Percentiles rank a stretch among this genome's conserved stretches.
These are phyloP conservation scores for Nothomitra cinnamomea DNA, from an alignment of 2,329 filamentous ascomycete species.

Conservation along the genomic window DNA sequence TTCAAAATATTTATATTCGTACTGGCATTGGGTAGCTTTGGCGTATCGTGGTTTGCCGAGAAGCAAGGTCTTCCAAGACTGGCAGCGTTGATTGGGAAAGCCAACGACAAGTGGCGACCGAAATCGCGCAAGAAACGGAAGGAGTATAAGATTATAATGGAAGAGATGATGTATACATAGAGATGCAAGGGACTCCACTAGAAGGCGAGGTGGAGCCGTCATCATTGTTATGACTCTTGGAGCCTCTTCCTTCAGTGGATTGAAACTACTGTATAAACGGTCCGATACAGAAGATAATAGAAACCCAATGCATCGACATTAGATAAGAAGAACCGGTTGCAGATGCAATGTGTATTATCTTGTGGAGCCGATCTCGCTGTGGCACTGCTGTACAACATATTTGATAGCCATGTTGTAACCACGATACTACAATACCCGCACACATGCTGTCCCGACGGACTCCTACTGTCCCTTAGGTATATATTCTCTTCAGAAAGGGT, in stretches of 20 bases:
- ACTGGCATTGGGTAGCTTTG: slow-evolving; percentile 53
- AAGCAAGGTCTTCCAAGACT: slow-evolving; percentile 50
- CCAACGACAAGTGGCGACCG: slow-evolving; percentile 38
- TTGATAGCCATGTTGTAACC: no score
- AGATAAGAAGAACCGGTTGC: no score
- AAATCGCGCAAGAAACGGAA: slow-evolving; percentile 60
- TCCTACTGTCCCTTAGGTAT: no score
- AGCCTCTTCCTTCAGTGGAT: background rate
- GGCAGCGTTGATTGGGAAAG: slow-evolving; percentile 46
- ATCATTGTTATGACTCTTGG: background rate
- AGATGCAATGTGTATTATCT: no score
- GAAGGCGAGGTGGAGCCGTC: background rate
- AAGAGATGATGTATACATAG: slow-evolving; percentile 34
- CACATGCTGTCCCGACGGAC: no score
- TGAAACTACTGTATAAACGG: no score
- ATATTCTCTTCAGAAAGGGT: no score
- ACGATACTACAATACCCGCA: no score
- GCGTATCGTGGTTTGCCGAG: slow-evolving; percentile 54
- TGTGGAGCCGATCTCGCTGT: no score
- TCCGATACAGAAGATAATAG: no score
- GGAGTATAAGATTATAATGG: slow-evolving; percentile 66
- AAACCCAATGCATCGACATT: no score
- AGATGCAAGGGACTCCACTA: background rate
- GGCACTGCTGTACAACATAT: no score
- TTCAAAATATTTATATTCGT: slow-evolving; percentile 60